Evolutionary conservation across 768 basidiomycete species (phyloP), one percentile per base, ranked within the genome.

Genomic region (Phanerochaete sordida): DNA sequence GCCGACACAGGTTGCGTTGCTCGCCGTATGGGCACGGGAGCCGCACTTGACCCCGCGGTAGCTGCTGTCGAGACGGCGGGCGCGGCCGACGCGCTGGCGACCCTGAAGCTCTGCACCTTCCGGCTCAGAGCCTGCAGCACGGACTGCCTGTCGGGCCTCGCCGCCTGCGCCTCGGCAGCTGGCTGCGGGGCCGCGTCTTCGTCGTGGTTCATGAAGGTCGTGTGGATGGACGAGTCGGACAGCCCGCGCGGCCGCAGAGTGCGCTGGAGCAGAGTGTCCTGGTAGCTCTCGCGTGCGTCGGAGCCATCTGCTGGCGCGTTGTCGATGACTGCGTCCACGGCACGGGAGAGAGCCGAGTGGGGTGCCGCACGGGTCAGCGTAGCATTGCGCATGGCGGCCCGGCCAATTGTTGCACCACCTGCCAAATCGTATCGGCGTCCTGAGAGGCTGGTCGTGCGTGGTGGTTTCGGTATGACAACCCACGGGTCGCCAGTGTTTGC

Each of bases 151-250:
- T 72, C 64, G 6, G 61, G 59, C 24, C 55, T 62, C 23, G 61
- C 56, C 6, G 54, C 33, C 11, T 58, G 24, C 11, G 30, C 31
- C 12, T 47, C 57, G 33, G 48, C 16, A 1, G 39, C n/a, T 8
- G 43, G 35, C 13, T 39, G 31, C 5, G 56, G 47, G 8, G 5
- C 26, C 2, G 37, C 28, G 44, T 54, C 37, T 27, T 63, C 24
- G 30, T 76, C 74, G 50, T 89, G 83, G 57, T 74, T 79, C 61
- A 85, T 75, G 73, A 91, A 96, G 0, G 92, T 92, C 3, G 92
- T 89, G 62, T 87, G 91, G 61, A 98, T 94, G 1, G 93, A 95
- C 0, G 94, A 95, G 70, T 98, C 96, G 1, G 91, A 93, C 52
- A 97, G 73, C 1, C 94, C 93, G 56, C 95, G 83, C 28, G 88